Base-by-base conservation (phyloP, 2,329 filamentous ascomycete genomes). In the Cercospora sp. region DNA sequence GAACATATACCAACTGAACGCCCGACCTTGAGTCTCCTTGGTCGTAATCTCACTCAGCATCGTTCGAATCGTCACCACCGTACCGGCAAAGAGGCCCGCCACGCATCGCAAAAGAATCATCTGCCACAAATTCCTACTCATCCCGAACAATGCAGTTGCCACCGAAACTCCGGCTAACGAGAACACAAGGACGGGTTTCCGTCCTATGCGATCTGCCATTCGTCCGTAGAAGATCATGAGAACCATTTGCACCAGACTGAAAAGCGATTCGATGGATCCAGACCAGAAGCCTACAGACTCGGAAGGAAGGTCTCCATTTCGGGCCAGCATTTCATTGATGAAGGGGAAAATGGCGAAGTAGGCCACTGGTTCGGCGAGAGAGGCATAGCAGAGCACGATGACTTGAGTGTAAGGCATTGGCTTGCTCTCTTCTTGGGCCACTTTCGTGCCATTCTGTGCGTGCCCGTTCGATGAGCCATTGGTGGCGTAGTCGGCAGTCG, bases 291-390 rank as follows among this genome's bases (percentile, higher is more conserved):
- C 92, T 3, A 93, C 87, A 77, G 93, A 89, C n/a, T 85, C 80
- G 55, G 87, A 81, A 1, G 83, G 77, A 2, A 94, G 79, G 10
- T 83, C 75, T 9, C 90, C 91, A 67, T 89, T 90, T 66, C 86
- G 83, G 77, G 87, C 82, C 42, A 92, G 88, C 91, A 94, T 94
- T 75, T 90, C 83, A 74, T 89, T 92, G 79, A 95, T 86, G 79
- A 91, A 94, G 0, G 91, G 72, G 74, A 94, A 91, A 77, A 94
- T 92, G 76, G 85, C 88, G 81, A 94, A 94, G 81, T 92, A 94
- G n/a, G 91, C 90, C 48, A 94, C 85, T 0, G 92, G 91, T 75
- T 94, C 92, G 55, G 92, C 83, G 28, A 91, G 85, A 5, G 91
- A 87, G 1, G 89, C 88, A 76, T 89, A 91, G 81, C 91, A 94